Evolutionary conservation across 441 rosid genomes (phyloP).

Genomic region (Erysimum pusillum): DNA sequence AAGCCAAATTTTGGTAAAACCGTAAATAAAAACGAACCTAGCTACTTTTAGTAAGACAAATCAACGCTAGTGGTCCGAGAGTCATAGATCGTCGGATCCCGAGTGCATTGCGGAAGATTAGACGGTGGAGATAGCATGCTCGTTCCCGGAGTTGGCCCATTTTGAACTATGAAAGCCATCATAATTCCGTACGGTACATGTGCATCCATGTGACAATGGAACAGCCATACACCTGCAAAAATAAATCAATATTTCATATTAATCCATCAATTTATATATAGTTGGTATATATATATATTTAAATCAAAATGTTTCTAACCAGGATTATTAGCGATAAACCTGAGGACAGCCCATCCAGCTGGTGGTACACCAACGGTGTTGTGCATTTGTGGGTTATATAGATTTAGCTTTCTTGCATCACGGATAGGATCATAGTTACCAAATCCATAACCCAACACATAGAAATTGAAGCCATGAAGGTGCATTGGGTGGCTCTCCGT

Average conservation of each 20-base stretch:
- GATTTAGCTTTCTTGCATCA: conserved; percentile 63
- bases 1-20: too few relatives aligned
- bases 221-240: conserved; percentile 62
- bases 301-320: conserved; percentile 46
- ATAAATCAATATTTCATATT: not conserved
- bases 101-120: conserved; percentile 64
- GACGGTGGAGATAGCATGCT: conserved; percentile 62
- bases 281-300: too few relatives aligned
- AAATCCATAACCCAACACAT: conserved; percentile 65
- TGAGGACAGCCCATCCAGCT: conserved; percentile 75
- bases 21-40: too few relatives aligned
- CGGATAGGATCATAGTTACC: conserved; percentile 66
- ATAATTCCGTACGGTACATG: conserved; percentile 70
- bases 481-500: conserved; percentile 81
- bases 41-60: conserved; percentile 18
- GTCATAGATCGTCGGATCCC: conserved; percentile 23
- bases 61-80: conserved; percentile 13
- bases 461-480: conserved; percentile 78
- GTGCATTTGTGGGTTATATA: conserved; percentile 69
- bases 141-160: conserved; percentile 59
- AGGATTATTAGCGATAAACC: conserved; percentile 74
- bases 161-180: conserved; percentile 65
- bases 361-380: conserved; percentile 76
- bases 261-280: not conserved
- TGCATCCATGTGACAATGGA: conserved; percentile 77